Conservation (phyloP, 1,139 yeast species). For the Protomyces pachydermus region DNA sequence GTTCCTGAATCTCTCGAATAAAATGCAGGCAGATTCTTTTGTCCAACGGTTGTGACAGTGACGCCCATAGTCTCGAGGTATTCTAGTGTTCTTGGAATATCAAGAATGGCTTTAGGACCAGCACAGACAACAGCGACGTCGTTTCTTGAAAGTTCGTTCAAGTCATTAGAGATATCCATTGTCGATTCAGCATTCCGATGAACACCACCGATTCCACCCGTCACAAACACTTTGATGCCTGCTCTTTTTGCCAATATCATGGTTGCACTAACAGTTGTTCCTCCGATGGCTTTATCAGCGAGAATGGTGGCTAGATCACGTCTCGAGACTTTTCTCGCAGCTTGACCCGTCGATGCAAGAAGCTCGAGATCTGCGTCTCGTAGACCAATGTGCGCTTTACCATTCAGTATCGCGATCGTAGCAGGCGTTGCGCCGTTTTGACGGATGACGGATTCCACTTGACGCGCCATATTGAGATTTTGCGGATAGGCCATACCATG, state of each 20-base stretch:
- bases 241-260: slow-evolving; percentile 74
- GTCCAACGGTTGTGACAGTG: slow-evolving; percentile 49
- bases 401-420: slow-evolving; percentile 72
- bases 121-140: slow-evolving; percentile 86
- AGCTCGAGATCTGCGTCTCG: slow-evolving; percentile 37
- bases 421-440: slow-evolving; percentile 73
- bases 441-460: slow-evolving; percentile 61
- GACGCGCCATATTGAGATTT: slow-evolving; percentile 64
- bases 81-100: slow-evolving; percentile 75
- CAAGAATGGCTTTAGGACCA: slow-evolving; percentile 84
- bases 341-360: slow-evolving; percentile 31
- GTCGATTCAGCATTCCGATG: slow-evolving; percentile 71
- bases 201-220: slow-evolving; percentile 93
- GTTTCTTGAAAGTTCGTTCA: slow-evolving; percentile 75
- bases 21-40: slow-evolving; percentile 65
- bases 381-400: slow-evolving; percentile 66
- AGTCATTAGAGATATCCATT: slow-evolving; percentile 81
- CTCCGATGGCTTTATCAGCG: slow-evolving; percentile 61
- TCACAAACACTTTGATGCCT: slow-evolving; percentile 80
- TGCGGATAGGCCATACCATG: slow-evolving; percentile 85
- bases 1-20: slow-evolving; percentile 74
- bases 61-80: slow-evolving; percentile 84
- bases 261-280: slow-evolving; percentile 86
- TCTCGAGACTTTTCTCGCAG: slow-evolving; percentile 59
- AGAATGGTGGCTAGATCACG: slow-evolving; percentile 74